Evolutionary conservation across 768 basidiomycete species (phyloP).

Genomic region (Leccinum boreale): DNA sequence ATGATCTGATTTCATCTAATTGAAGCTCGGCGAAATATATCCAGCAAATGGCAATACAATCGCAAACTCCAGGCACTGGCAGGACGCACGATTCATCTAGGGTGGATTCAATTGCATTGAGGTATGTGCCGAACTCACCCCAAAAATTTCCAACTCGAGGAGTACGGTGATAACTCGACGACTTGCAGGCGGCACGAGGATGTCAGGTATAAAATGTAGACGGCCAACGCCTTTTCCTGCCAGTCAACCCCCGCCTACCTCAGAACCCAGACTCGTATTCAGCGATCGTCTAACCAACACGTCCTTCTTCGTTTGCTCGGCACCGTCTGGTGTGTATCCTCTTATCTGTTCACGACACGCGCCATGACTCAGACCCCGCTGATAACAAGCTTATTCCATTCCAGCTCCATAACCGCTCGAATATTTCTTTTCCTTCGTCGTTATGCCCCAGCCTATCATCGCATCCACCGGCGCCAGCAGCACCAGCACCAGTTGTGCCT

Average conservation of each 20-base stretch:
- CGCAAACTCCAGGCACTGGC: background rate
- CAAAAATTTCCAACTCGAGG: background rate
- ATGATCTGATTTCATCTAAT: background rate
- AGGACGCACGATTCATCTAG: conserved; percentile 2
- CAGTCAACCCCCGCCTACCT: background rate
- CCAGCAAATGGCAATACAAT: conserved; percentile 1
- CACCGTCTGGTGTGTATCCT: conserved; percentile 6
- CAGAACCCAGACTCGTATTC: background rate
- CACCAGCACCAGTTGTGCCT: background rate
- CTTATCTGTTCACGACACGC: background rate
- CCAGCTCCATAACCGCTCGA: background rate
- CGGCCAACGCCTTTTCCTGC: background rate
- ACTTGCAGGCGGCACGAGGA: conserved; percentile 1
- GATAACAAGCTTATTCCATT: background rate
- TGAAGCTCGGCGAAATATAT: background rate
- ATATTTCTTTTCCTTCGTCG: background rate
- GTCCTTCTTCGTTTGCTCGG: background rate
- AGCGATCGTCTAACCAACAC: background rate
- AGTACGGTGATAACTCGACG: background rate
- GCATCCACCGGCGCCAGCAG: background rate
- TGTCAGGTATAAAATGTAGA: conserved; percentile 15
- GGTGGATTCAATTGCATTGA: background rate
- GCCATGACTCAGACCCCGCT: background rate
- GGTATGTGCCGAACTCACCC: background rate
- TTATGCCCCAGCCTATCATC: conserved; percentile 1